Conservation (phyloP, 768 basidiomycete species). For the Serpula lacrymans region DNA sequence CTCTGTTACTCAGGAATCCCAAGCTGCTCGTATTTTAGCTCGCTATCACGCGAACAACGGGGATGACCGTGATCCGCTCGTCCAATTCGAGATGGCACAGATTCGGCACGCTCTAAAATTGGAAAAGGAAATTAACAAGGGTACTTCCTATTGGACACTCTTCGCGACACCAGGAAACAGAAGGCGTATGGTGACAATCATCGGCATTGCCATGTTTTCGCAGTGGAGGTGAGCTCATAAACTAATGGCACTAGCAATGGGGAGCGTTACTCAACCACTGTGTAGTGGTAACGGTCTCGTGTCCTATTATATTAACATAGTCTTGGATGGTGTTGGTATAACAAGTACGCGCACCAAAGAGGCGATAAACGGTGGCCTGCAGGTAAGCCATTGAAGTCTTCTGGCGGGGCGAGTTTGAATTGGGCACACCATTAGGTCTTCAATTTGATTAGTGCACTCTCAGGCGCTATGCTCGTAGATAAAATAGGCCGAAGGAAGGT, state of each 20-base stretch:
- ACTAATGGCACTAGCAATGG: background rate
- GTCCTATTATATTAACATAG: slow-evolving; percentile 70
- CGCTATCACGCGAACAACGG: slow-evolving; percentile 67
- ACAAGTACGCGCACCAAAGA: slow-evolving; percentile 49
- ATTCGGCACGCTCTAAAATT: slow-evolving; percentile 65
- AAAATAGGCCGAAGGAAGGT: slow-evolving; percentile 64
- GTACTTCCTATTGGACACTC: slow-evolving; percentile 48
- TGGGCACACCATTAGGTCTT: too few relatives aligned
- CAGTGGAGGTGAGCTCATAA: slow-evolving; percentile 59
- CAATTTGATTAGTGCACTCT: slow-evolving; percentile 58
- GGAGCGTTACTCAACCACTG: slow-evolving; percentile 1
- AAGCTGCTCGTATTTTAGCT: slow-evolving; percentile 60
- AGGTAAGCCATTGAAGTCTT: slow-evolving; percentile 35
- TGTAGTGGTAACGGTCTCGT: slow-evolving; percentile 64
- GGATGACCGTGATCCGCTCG: slow-evolving; percentile 57
- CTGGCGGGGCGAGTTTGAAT: too few relatives aligned
- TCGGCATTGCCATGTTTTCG: slow-evolving; percentile 65
- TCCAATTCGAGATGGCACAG: slow-evolving; percentile 52
- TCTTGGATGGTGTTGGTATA: slow-evolving; percentile 65
- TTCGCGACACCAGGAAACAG: slow-evolving; percentile 67
- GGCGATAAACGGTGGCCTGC: slow-evolving; percentile 59
- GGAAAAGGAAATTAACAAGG: slow-evolving; percentile 52
- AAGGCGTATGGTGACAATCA: slow-evolving; percentile 62
- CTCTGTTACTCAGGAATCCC: slow-evolving; percentile 43
- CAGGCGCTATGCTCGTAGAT: slow-evolving; percentile 63